Evolutionary conservation across 176 grass and related monocot species (phyloP).

Genomic region (Ensete ventricosum): DNA sequence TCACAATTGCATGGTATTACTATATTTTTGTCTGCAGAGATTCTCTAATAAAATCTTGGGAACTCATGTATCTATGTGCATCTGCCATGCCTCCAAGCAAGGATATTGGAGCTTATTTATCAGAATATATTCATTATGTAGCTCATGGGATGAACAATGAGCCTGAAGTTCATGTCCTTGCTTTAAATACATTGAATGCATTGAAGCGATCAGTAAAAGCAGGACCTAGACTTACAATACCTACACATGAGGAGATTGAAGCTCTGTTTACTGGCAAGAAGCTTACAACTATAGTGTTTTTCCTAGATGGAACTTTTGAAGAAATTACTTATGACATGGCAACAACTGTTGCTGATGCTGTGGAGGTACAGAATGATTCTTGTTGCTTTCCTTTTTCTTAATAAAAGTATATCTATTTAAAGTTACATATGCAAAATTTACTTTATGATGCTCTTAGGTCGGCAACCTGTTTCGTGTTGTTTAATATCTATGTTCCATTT

Average conservation of each 20-base stretch:
- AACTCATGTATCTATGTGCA: conserved; percentile 95
- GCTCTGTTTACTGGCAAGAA: conserved; percentile 77
- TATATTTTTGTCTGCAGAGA: conserved; percentile 29
- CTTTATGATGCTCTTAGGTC: neutral
- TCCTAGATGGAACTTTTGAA: conserved; percentile 98
- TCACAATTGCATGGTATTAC: neutral
- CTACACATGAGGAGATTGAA: conserved; percentile 91
- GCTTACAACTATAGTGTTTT: conserved; percentile 97
- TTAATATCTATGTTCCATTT: neutral
- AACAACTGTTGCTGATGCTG: conserved; percentile 95
- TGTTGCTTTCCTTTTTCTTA: neutral
- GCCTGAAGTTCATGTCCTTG: conserved; percentile 73
- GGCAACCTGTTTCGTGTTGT: neutral
- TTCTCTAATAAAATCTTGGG: conserved; percentile 91
- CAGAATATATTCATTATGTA: conserved; percentile 92
- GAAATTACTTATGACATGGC: conserved; percentile 96
- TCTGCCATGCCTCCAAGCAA: conserved; percentile 98
- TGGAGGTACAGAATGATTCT: conserved; percentile 53
- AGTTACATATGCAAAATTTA: neutral
- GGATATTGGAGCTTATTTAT: conserved; percentile 97
- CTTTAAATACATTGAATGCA: conserved; percentile 79
- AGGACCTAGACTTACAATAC: conserved; percentile 70
- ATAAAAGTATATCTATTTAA: neutral
- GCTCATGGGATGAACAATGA: conserved; percentile 76
- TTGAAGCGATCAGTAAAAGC: conserved; percentile 89